These are phyloP conservation scores for Metschnikowia matae DNA, from an alignment of 805 yeast genomes.

Conservation along the genomic window DNA sequence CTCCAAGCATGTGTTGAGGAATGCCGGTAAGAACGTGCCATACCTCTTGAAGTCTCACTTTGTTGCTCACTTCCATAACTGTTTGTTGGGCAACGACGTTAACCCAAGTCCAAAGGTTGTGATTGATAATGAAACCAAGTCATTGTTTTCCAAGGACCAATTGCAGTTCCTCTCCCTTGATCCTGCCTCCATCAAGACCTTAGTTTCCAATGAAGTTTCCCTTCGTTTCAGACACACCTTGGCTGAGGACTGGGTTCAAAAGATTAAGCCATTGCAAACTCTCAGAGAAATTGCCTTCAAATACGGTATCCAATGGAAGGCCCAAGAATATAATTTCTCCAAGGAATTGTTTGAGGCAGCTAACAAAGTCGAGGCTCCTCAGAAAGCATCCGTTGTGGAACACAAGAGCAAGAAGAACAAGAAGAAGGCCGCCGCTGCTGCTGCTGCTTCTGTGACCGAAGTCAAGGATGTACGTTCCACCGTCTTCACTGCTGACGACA, in stretches of 20 bases:
- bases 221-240: slow-evolving; percentile 62
- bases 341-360: slow-evolving; percentile 34
- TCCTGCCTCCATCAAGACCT: slow-evolving; percentile 39
- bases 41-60: slow-evolving; percentile 52
- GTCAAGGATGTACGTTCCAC: slow-evolving; percentile 24
- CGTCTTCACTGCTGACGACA: slow-evolving; percentile 57
- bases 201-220: slow-evolving; percentile 50
- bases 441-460: neutral
- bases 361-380: slow-evolving; percentile 23
- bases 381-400: slow-evolving; percentile 12
- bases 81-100: slow-evolving; percentile 53
- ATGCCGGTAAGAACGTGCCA: slow-evolving; percentile 44
- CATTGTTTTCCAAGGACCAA: slow-evolving; percentile 41
- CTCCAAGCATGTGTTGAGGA: slow-evolving; percentile 67
- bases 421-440: slow-evolving; percentile 15
- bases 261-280: slow-evolving; percentile 40
- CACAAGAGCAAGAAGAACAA: slow-evolving; percentile 31
- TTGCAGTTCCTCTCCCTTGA: slow-evolving; percentile 44
- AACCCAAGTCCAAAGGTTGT: slow-evolving; percentile 37
- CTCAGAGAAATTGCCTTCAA: slow-evolving; percentile 71
- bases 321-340: slow-evolving; percentile 47
- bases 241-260: slow-evolving; percentile 45
- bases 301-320: slow-evolving; percentile 83
- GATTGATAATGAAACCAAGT: slow-evolving; percentile 37
- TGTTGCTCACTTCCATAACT: slow-evolving; percentile 68